Conservation (phyloP, 768 basidiomycete species). For the Hericium rajendrae region DNA sequence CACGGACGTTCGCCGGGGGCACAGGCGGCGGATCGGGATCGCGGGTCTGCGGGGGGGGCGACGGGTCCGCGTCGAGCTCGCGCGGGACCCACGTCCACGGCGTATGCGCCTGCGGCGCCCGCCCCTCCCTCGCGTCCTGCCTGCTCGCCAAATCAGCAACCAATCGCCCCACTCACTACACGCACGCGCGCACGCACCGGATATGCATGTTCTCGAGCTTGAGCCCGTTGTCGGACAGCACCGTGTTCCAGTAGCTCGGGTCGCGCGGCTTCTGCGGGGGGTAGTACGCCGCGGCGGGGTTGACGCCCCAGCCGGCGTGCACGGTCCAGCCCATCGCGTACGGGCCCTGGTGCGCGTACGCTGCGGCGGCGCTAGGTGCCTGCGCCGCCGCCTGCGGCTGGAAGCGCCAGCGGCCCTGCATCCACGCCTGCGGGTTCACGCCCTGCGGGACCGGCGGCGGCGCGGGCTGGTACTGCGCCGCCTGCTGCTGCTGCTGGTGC, state of each 20-base stretch:
- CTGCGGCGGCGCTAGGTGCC: background rate
- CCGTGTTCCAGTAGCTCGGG: conserved; percentile 53
- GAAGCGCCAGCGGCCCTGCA: conserved; percentile 14
- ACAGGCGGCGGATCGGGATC: conserved; percentile 2
- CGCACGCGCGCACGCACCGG: conserved; percentile 33
- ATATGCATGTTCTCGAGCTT: conserved; percentile 58
- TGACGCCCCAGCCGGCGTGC: conserved; percentile 11
- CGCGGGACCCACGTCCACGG: conserved; percentile 70
- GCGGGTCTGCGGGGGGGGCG: background rate
- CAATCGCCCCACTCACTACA: background rate
- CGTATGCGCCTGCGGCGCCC: conserved; percentile 31
- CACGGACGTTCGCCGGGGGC: conserved; percentile 1
- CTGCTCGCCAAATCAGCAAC: background rate
- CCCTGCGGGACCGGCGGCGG: conserved; percentile 12
- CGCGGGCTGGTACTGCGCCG: background rate
- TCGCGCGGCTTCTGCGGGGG: conserved; percentile 58
- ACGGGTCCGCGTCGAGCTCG: conserved; percentile 27
- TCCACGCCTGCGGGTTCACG: conserved; percentile 14
- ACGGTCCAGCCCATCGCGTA: conserved; percentile 9
- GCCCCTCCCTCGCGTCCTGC: background rate
- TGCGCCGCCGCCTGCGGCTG: background rate
- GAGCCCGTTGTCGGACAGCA: conserved; percentile 52
- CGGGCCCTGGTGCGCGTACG: conserved; percentile 6
- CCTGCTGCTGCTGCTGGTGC: background rate
- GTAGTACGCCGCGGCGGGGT: conserved; percentile 26